Conservation (phyloP, 345 rosid species). For the Lepidium didymum region DNA sequence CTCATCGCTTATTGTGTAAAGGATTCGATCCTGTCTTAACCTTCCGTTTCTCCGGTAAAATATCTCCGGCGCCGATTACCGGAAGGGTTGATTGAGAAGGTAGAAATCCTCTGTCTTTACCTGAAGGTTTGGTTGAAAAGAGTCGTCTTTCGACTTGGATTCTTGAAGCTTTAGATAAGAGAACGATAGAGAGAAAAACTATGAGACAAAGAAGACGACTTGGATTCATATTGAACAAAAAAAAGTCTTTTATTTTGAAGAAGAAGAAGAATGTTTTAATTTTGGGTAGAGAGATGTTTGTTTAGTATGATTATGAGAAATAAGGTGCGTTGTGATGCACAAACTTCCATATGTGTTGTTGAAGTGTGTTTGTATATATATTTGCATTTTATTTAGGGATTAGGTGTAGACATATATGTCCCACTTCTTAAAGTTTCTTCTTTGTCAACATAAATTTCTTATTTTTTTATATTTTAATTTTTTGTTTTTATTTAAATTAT, state of each 20-base stretch:
- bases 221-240: constrained; percentile 4
- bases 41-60: constrained; percentile 26
- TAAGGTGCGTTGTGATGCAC: constrained; percentile 20
- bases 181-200: constrained; percentile 7
- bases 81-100: constrained; percentile 4
- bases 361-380: constrained; percentile 4
- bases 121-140: background rate
- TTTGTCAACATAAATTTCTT: constrained; percentile 24
- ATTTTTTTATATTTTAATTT: background rate
- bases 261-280: constrained; percentile 7
- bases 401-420: constrained; percentile 32
- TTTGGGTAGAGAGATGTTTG: background rate
- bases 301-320: constrained; percentile 13
- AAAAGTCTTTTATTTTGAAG: background rate
- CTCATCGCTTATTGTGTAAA: constrained; percentile 26
- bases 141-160: constrained; percentile 1
- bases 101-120: constrained; percentile 7
- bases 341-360: constrained; percentile 24
- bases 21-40: constrained; percentile 31
- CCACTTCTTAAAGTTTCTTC: constrained; percentile 32
- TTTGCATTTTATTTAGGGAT: constrained; percentile 29
- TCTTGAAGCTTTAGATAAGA: constrained; percentile 19
- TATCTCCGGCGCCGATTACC: constrained; percentile 7
- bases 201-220: constrained; percentile 18
- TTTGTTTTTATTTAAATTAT: background rate